Base-by-base conservation (phyloP, 2,329 filamentous ascomycete genomes). In the Fusarium oxysporum region DNA sequence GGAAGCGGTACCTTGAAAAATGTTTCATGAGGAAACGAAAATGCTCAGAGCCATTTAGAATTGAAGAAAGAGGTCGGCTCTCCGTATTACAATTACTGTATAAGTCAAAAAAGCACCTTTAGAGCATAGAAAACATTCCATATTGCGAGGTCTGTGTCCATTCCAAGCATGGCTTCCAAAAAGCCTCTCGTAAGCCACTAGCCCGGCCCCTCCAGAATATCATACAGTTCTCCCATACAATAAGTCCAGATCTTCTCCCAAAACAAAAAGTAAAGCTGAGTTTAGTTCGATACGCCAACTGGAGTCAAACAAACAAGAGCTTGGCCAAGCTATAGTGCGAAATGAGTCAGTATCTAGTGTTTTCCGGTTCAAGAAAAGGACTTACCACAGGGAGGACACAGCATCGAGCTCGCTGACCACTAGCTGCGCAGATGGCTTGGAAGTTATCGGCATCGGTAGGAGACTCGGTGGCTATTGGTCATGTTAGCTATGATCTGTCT, bases 1-100 rank as follows among this genome's bases (percentile, higher is more conserved):
- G 23, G 23, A 25, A 25, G 23, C 23, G 23, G 23, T 25, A 25
- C 23, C 23, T 25, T 25, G 0, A 8, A 19, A 2, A 45, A 19
- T 3, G 2, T 3, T 6, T 6, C 6, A 28, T 3, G 0, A 13
- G 11, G 11, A 28, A 21, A 21, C 11, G 23, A 1, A 4, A 5
- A 21, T 28, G 5, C 43, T 45, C 8, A 28, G 17, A 21, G 12
- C 23, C 23, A 45, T 21, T 44, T 14, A 28, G 25, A 45, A 28
- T 10, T 45, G 8, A 45, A 28, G 44, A 45, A 3, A 17, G 17
- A 45, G 8, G 8, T 14, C 17, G 12, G 12, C 25, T 45, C 3
- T 45, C 5, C 10, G 17, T 45, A 45, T 28, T 45, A 45, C 5
- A 28, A 45, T 25, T 21, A 9, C 5, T 14, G 4, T 5, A 14